Conservation (phyloP, 768 basidiomycete genomes). For the Lactarius akahatsu region DNA sequence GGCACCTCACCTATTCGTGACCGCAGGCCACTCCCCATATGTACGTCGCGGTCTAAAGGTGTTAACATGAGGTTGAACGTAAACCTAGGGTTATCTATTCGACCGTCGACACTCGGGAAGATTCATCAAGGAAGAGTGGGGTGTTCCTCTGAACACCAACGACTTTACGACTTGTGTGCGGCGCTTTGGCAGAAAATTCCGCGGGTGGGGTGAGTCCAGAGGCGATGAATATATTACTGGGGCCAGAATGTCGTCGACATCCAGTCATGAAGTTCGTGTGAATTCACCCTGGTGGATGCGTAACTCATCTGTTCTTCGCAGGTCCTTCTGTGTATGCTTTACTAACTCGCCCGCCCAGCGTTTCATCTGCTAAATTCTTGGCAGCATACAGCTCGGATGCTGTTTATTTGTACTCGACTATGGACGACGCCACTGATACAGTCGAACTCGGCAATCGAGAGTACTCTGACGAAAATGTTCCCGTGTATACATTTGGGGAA, state of each 20-base stretch:
- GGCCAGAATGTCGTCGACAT: conserved; percentile 63
- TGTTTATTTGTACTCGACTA: conserved; percentile 71
- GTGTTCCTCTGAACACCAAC: conserved; percentile 48
- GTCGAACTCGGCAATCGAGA: conserved; percentile 26
- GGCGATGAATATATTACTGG: conserved; percentile 70
- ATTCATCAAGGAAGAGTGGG: conserved; percentile 67
- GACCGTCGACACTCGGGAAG: conserved; percentile 75
- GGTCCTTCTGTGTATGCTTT: conserved; percentile 62
- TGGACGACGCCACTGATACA: conserved; percentile 52
- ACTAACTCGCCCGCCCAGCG: neutral
- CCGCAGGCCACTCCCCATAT: conserved; percentile 76
- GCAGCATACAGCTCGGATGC: conserved; percentile 72
- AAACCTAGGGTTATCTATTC: conserved; percentile 69
- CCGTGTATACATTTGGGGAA: neutral
- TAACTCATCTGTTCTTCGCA: conserved; percentile 34
- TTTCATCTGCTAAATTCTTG: neutral
- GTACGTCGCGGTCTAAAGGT: conserved; percentile 45
- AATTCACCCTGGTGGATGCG: conserved; percentile 14
- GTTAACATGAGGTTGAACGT: conserved; percentile 27
- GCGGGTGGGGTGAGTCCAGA: conserved; percentile 38
- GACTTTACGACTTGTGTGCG: conserved; percentile 77
- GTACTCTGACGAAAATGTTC: conserved; percentile 25
- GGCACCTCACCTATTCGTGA: conserved; percentile 81
- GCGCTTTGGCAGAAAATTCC: conserved; percentile 59
- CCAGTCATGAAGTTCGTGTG: conserved; percentile 68